Evolutionary conservation across 2,329 filamentous ascomycete species (phyloP), one percentile per base, ranked within the genome.

Genomic region (Myriosclerotinia duriaeana): DNA sequence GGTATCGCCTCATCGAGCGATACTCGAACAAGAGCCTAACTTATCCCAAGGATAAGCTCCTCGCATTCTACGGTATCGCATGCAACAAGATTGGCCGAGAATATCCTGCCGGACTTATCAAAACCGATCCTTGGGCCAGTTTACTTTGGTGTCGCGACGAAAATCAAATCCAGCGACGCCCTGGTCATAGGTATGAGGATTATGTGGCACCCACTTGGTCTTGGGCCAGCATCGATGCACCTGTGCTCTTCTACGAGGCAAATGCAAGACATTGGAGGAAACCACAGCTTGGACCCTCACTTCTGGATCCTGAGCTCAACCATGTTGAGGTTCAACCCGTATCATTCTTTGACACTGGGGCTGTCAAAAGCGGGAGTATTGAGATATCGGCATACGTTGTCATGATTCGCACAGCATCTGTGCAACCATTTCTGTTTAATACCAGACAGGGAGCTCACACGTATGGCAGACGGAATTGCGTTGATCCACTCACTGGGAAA

Each of bases 191-290:
- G 17, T 58, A n/a, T 5, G 17, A 44, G 22, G 38, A 58, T 5
- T 30, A 58, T 58, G 54, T 58, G 6, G 38, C 38, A 7, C 36
- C 54, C 6, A 30, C 22, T 9, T 58, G 38, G 54, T 58, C 54
- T 20, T 58, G 54, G 38, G 38, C 54, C 6, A 30, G 54, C 22
- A 12, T 44, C 12, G 38, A 58, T 44, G 38, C 22, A 20, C 38
- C 22, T 42, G 54, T 58, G 22, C 38, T 58, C 17, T 58, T 58
- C 38, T 26, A 58, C 3, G 54, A 30, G 22, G 38, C 54, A 14
- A 44, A 56, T 42, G 22, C 54, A 17, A 38, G 36, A 5, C n/a
- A 56, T 42, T 56, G 53, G 53, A 56, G 53, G 8, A 36, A 56
- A 26, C 53, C n/a, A 42, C 53, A 56, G 36, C 36, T 56, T 11